Base-by-base conservation (phyloP, 2,329 filamentous ascomycete species). In the Sporothrix pseudoabietina region DNA sequence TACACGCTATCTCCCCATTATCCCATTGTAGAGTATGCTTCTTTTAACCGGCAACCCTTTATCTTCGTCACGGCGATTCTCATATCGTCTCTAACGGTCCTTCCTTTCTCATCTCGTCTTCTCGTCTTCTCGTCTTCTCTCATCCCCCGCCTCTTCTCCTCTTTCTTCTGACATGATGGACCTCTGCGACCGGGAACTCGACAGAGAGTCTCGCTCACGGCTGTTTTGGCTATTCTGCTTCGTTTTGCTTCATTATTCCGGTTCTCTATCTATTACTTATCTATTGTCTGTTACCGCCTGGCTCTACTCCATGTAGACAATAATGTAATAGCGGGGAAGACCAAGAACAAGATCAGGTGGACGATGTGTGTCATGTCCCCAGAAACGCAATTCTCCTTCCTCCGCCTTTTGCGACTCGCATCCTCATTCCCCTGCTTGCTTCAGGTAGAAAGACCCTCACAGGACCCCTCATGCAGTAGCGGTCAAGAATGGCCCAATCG, bases 141-240 rank as follows among this genome's bases (percentile, higher is more conserved):
- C 19, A 14, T 22, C 32, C 54, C 14, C 55, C 16, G 52, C n/a
- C n/a, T n/a, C n/a, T n/a, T n/a, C n/a, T n/a, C 47, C 22, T 32
- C 47, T 14, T 47, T 44, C n/a, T 35, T n/a, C 30, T 49, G 22
- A 41, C 7, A 65, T 44, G 35, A 44, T 44, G 3, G 6, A 3
- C 47, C 26, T 61, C 26, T 71, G 69, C 30, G 69, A 71, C 54
- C 39, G 69, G 69, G 69, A 59, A 59, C 54, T 32, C 16, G 7
- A 49, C 32, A 69, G 22, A 16, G n/a, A 55, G 47, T 41, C 66
- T 35, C 30, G 30, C 16, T 44, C 35, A 30, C 12, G 44, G 44
- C 44, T 47, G 44, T 47, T 47, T 35, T 65, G n/a, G 19, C 16
- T n/a, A 1, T 30, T 30, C 9, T 54, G 14, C 9, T 69, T 30